phyloP scores from a whole-genome alignment of 495 filamentous ascomycete genomes.

The Rostrohypoxylon terebratum region DNA sequence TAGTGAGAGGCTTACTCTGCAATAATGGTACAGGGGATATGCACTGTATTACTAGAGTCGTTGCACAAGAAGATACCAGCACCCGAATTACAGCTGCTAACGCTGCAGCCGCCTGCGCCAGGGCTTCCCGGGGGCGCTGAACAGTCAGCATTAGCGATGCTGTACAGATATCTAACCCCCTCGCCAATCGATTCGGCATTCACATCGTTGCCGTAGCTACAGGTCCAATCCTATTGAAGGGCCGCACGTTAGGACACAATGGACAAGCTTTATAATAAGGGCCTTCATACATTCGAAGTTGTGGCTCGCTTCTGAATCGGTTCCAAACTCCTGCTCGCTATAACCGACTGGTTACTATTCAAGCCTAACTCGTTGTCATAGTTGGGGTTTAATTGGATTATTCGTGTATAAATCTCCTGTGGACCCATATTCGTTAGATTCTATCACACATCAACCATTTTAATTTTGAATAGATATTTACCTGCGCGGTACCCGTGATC shows the following conservation, averaged over 20 bases:
- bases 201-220: slow-evolving; percentile 36
- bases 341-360: slow-evolving; percentile 24
- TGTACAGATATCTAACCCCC: slow-evolving; percentile 38
- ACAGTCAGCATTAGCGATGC: slow-evolving; percentile 41
- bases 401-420: slow-evolving; percentile 35
- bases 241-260: slow-evolving; percentile 6
- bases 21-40: slow-evolving; percentile 30
- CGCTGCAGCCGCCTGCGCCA: slow-evolving; percentile 33
- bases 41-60: slow-evolving; percentile 22
- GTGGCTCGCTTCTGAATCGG: slow-evolving; percentile 31
- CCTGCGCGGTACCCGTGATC: slow-evolving; percentile 33
- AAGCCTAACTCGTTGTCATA: slow-evolving; percentile 36
- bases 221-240: slow-evolving; percentile 33
- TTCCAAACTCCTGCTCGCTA: slow-evolving; percentile 21
- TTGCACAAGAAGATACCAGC: slow-evolving; percentile 41
- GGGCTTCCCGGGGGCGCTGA: slow-evolving; percentile 34
- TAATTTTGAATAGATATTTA: not conserved
- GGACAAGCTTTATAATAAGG: not conserved
- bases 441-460: not conserved
- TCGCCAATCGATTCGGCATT: slow-evolving; percentile 31
- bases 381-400: slow-evolving; percentile 34
- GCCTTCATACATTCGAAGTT: slow-evolving; percentile 29
- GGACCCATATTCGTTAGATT: slow-evolving; percentile 1
- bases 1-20: slow-evolving; percentile 26
- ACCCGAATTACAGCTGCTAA: slow-evolving; percentile 29